Percentiles rank a stretch among this genome's conserved stretches.
These are phyloP conservation scores for Fusarium fracticaudum DNA, from an alignment of 2,329 filamentous ascomycete species.

Conservation along the genomic window DNA sequence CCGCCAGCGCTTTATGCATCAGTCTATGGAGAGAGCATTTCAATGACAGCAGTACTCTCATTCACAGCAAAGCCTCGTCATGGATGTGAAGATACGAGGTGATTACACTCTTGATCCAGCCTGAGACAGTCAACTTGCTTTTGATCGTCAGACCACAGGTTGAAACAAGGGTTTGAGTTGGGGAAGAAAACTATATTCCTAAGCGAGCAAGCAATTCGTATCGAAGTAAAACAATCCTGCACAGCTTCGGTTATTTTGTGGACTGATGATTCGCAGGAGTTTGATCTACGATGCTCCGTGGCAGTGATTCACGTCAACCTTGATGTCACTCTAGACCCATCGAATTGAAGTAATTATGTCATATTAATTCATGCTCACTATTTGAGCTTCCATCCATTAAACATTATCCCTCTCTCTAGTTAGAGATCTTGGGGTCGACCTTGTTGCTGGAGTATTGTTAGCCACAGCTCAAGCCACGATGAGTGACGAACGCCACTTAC, in stretches of 20 bases:
- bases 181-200: not conserved
- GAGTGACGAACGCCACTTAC: slow-evolving; percentile 38
- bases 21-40: not conserved
- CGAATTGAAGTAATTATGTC: not conserved
- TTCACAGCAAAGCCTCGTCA: not conserved
- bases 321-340: not conserved
- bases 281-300: not conserved
- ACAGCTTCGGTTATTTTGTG: slow-evolving; percentile 2
- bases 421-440: slow-evolving; percentile 47
- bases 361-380: slow-evolving; percentile 35
- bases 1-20: not conserved
- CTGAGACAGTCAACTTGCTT: not conserved
- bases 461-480: not conserved
- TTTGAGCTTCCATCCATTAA: slow-evolving; percentile 20
- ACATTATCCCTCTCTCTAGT: slow-evolving; percentile 42
- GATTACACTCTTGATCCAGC: not conserved
- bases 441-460: slow-evolving; percentile 30
- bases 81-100: not conserved
- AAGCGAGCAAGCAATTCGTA: slow-evolving; percentile 5
- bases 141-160: not conserved
- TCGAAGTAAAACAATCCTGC: not conserved
- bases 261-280: not conserved
- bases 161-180: not conserved
- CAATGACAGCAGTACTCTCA: not conserved
- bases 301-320: not conserved